A percentile compares a stretch with the other conserved stretches of the same genome.
Conservation (phyloP, 2,329 filamentous ascomycete genomes). For the Metarhizium sp. region DNA sequence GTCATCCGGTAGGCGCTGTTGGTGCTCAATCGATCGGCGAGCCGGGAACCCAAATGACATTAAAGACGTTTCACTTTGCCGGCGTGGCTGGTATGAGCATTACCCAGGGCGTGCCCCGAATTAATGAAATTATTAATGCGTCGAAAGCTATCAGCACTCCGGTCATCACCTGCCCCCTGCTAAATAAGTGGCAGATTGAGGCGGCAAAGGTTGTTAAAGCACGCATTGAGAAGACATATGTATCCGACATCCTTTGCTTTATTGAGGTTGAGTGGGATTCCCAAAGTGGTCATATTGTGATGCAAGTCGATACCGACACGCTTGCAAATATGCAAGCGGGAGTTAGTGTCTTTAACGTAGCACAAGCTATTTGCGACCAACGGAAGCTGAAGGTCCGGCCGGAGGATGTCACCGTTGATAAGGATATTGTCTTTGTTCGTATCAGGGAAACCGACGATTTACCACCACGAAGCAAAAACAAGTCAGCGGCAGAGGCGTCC, state of each 20-base stretch:
- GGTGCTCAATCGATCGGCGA: conserved; percentile 97
- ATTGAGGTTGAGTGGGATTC: conserved; percentile 81
- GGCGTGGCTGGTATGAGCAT: conserved; percentile 99
- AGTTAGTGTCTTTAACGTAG: background rate
- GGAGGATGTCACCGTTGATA: background rate
- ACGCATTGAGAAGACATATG: conserved; percentile 85
- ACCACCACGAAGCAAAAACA: conserved; percentile 23
- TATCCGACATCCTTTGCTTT: conserved; percentile 69
- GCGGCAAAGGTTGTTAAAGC: conserved; percentile 83
- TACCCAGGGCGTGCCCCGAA: conserved; percentile 96
- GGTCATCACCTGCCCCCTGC: conserved; percentile 77
- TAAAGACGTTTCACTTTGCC: conserved; percentile 99
- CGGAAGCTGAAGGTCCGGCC: background rate
- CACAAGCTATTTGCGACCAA: background rate
- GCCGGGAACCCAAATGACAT: conserved; percentile 94
- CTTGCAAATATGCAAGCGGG: background rate
- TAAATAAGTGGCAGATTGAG: conserved; percentile 62
- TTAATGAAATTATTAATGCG: conserved; percentile 99
- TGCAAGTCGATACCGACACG: background rate
- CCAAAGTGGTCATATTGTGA: conserved; percentile 24
- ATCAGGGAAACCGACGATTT: background rate
- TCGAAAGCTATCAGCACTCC: conserved; percentile 88
- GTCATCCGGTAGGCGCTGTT: conserved; percentile 90
- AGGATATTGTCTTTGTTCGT: background rate
- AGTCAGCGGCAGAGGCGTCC: conserved; percentile 30